phyloP scores from a whole-genome alignment of 2,329 filamentous ascomycete genomes.

The Dactylonectria estremocensis region DNA sequence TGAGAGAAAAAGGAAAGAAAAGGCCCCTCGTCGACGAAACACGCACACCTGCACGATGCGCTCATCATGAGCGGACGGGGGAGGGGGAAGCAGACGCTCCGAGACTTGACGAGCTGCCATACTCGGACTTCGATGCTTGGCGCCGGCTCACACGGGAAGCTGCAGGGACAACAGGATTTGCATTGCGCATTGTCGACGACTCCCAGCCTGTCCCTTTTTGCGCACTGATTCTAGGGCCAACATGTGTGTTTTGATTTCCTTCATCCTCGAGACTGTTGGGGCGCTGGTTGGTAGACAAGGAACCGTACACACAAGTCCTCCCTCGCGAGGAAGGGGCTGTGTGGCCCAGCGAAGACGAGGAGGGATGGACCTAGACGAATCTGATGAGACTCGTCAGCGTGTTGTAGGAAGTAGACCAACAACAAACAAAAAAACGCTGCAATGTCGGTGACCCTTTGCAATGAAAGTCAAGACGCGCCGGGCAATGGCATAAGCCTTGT shows the following conservation, averaged over 20 bases:
- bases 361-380: not conserved
- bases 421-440: not conserved
- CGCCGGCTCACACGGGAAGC: not conserved
- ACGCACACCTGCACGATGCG: slow-evolving; percentile 20
- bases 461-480: not conserved
- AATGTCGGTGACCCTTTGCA: not conserved
- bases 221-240: not conserved
- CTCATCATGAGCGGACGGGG: slow-evolving; percentile 3
- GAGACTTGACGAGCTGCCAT: not conserved
- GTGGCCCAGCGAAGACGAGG: not conserved
- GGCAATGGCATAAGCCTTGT: not conserved
- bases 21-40: slow-evolving; percentile 11
- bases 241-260: no score
- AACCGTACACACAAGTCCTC: not conserved
- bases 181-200: not conserved
- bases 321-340: not conserved
- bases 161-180: not conserved
- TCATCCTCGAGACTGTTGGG: not conserved
- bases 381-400: not conserved
- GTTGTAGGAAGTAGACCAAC: not conserved
- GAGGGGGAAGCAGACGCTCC: not conserved
- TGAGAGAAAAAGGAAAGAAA: not conserved
- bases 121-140: not conserved
- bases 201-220: not conserved
- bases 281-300: not conserved